Base-by-base conservation (phyloP, 257 asterid genomes). In the Cinchona pubescens region DNA sequence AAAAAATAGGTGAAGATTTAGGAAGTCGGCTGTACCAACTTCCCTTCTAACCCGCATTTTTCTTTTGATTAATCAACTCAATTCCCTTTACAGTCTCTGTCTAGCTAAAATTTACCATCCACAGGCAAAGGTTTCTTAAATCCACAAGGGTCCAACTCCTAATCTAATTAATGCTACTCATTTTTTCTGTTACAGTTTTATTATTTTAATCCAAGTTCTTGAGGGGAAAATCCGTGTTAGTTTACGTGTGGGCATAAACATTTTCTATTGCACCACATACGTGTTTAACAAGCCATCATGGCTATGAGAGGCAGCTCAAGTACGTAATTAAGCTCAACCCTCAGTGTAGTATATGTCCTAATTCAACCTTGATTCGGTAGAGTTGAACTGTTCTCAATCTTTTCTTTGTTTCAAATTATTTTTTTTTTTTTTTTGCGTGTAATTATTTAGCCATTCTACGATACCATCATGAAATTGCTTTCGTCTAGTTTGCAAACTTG, bases 21-120 rank as follows among this genome's bases (percentile, higher is more conserved):
- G 87, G 88, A 87, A 75, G 89, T 87, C 79, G 86, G 93, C 84
- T 88, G 77, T 76, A 90, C 92, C 94, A 82, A 90, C 90, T 88
- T 85, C 82, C 75, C 79, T 85, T 81, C 85, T 76, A 78, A 82
- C 85, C 68, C 45, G 81, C 64, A 79, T 77, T 78, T 67, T 42
- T 65, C 84, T 69, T 60, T 58, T 46, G 42, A 72, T 73, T 66
- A 75, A 51, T 35, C 78, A 64, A 35, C 56, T 46, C 55, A 62
- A 49, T 62, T 30, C 56, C 56, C 29, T 75, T 38, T 29, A 75
- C 58, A 18, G 25, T 51, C 58, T 51, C 58, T 18, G 5, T 49
- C n/a, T 51, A 55, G 30, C 61, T 23, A 34, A 58, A 58, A n/a
- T 2, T 58, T n/a, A 58, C 35, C 63, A 3, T 49, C 56, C 7